Evolutionary conservation across 768 basidiomycete genomes (phyloP).

Genomic region (Kwoniella dejecticola): DNA sequence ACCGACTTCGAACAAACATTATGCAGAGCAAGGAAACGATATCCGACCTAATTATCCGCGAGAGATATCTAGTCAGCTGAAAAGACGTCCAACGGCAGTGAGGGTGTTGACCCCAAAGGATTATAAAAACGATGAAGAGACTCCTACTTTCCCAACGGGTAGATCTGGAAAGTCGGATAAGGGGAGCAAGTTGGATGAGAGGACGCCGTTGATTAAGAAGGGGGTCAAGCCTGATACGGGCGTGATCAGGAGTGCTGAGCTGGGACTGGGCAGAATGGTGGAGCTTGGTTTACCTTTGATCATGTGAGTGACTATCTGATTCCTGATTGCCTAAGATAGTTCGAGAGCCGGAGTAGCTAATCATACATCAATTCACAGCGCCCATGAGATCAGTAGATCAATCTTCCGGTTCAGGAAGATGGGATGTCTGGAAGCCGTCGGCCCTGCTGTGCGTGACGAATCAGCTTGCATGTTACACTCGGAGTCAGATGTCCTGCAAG

Average conservation of each 20-base stretch:
- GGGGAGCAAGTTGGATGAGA: conserved; percentile 18
- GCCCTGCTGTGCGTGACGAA: conserved; percentile 81
- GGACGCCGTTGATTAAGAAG: conserved; percentile 49
- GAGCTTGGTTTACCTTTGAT: conserved; percentile 70
- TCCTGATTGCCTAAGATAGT: too few relatives aligned
- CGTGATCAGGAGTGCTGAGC: conserved; percentile 61
- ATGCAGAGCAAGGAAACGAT: neutral
- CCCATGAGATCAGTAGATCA: conserved; percentile 72
- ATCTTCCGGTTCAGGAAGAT: conserved; percentile 76
- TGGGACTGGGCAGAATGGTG: conserved; percentile 65
- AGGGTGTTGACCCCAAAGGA: conserved; percentile 25
- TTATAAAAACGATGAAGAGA: conserved; percentile 1
- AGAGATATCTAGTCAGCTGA: conserved; percentile 15
- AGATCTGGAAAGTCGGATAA: neutral
- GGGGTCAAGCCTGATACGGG: conserved; percentile 42
- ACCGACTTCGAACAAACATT: neutral
- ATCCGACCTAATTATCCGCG: conserved; percentile 7
- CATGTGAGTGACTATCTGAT: conserved; percentile 66
- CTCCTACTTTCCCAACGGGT: neutral
- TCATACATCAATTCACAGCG: conserved; percentile 62
- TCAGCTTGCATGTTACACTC: neutral
- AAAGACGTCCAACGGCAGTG: conserved; percentile 44
- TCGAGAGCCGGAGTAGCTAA: conserved; percentile 16
- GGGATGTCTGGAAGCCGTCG: conserved; percentile 82
- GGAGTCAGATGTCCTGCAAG: conserved; percentile 71